Percentiles rank a stretch among this genome's conserved stretches.
These are phyloP conservation scores for Tephrocybe sp. DNA, from an alignment of 768 basidiomycete species.

Conservation along the genomic window DNA sequence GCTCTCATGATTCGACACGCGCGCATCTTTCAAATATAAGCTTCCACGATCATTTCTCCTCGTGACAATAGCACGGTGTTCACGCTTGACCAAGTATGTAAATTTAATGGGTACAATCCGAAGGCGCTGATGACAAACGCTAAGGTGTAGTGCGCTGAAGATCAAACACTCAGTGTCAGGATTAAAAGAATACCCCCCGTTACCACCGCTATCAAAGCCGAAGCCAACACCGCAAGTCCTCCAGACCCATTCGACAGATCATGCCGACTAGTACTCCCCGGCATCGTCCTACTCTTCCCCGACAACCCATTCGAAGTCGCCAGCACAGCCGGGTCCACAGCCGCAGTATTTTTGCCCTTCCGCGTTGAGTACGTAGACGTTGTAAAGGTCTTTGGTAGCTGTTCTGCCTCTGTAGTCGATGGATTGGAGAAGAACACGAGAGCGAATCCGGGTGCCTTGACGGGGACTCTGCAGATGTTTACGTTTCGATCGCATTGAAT, in stretches of 20 bases:
- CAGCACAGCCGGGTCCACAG: slow-evolving; percentile 49
- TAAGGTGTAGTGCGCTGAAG: too few relatives aligned
- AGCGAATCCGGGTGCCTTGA: slow-evolving; percentile 72
- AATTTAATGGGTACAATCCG: too few relatives aligned
- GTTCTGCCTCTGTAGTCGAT: slow-evolving; percentile 24
- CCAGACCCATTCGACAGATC: slow-evolving; percentile 17
- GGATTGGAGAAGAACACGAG: slow-evolving; percentile 66
- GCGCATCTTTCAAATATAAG: too few relatives aligned
- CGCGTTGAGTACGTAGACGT: slow-evolving; percentile 48
- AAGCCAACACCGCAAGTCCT: slow-evolving; percentile 7
- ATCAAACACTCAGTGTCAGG: too few relatives aligned
- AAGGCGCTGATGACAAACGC: too few relatives aligned
- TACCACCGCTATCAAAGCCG: neutral
- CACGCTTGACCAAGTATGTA: too few relatives aligned
- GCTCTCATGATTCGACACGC: too few relatives aligned
- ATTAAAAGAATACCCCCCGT: neutral
- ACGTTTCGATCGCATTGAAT: slow-evolving; percentile 54
- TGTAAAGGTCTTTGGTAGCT: slow-evolving; percentile 42
- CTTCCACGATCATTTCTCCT: too few relatives aligned
- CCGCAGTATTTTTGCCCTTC: slow-evolving; percentile 48
- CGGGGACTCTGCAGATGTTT: slow-evolving; percentile 55
- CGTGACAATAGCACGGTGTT: too few relatives aligned
- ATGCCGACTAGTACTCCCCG: slow-evolving; percentile 29
- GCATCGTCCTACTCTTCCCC: slow-evolving; percentile 18
- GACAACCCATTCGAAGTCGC: slow-evolving; percentile 48